phyloP scores from a whole-genome alignment of 78 protist species.

The Dictyostelium discoideum region DNA sequence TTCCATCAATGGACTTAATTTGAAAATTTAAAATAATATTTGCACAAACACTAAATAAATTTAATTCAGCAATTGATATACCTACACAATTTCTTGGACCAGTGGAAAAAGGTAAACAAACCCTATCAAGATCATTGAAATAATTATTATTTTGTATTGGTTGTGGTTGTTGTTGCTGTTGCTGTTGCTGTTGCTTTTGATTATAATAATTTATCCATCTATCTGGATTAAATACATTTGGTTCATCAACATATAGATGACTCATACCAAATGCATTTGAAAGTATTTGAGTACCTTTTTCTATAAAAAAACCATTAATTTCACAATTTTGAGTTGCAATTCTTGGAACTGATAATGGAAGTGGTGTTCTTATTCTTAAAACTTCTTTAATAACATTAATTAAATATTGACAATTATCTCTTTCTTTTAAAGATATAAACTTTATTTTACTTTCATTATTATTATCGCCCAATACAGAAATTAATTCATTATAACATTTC shows the following conservation, averaged over 20 bases:
- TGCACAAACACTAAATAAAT: background rate
- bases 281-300: background rate
- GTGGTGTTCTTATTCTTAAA: slow-evolving; percentile 15
- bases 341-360: slow-evolving; percentile 32
- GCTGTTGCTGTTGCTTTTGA: background rate
- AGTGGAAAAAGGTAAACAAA: background rate
- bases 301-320: background rate
- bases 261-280: slow-evolving; percentile 1
- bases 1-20: background rate
- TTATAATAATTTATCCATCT: background rate
- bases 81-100: slow-evolving; percentile 17
- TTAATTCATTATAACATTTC: slow-evolving; percentile 8
- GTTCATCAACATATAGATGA: background rate
- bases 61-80: background rate
- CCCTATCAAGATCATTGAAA: background rate
- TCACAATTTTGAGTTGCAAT: background rate
- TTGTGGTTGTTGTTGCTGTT: background rate
- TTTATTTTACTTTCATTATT: background rate
- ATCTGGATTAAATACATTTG: slow-evolving; percentile 33
- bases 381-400: background rate
- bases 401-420: background rate
- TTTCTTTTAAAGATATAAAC: background rate
- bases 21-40: slow-evolving; percentile 30
- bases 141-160: background rate
- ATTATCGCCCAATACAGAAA: background rate